phyloP scores from a whole-genome alignment of 768 basidiomycete genomes.

The Flagelloscypha sp. region DNA sequence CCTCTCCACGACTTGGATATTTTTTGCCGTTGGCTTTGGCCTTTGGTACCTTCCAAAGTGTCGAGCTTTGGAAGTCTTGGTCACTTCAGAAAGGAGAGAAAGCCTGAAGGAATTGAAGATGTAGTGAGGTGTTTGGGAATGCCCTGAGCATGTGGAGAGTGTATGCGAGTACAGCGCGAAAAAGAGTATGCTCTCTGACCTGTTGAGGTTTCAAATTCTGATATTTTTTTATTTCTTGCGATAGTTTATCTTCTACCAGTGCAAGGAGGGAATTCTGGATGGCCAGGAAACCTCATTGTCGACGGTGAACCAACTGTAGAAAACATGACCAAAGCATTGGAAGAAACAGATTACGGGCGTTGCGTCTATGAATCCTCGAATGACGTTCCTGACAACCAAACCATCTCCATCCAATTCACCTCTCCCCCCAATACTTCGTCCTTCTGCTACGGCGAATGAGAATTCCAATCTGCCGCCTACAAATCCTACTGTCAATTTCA shows the following conservation, averaged over 20 bases:
- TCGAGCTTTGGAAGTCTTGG: slow-evolving; percentile 86
- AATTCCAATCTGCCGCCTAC: too few species aligned
- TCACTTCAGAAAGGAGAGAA: slow-evolving; percentile 68
- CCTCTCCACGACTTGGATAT: slow-evolving; percentile 72
- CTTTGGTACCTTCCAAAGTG: slow-evolving; percentile 54
- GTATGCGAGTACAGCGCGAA: slow-evolving; percentile 84
- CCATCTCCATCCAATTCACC: slow-evolving; percentile 82
- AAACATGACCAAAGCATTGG: slow-evolving; percentile 66
- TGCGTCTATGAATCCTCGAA: slow-evolving; percentile 84
- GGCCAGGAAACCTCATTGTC: slow-evolving; percentile 64
- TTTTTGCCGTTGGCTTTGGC: slow-evolving; percentile 67
- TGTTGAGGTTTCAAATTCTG: slow-evolving; percentile 3
- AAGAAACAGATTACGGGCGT: slow-evolving; percentile 61
- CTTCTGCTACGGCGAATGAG: too few species aligned
- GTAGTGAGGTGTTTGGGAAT: slow-evolving; percentile 73
- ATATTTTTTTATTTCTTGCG: slow-evolving; percentile 1
- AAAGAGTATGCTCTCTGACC: slow-evolving; percentile 41
- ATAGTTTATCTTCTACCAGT: slow-evolving; percentile 78
- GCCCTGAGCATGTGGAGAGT: slow-evolving; percentile 56
- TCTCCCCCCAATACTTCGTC: slow-evolving; percentile 74
- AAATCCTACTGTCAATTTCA: slow-evolving; percentile 62
- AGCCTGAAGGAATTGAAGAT: slow-evolving; percentile 59
- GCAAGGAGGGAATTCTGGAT: slow-evolving; percentile 39
- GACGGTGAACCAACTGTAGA: slow-evolving; percentile 85
- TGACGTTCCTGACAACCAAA: slow-evolving; percentile 86